Base-by-base conservation (phyloP, 1,284 basidiomycete species). In the Rhodotorula sp. region DNA sequence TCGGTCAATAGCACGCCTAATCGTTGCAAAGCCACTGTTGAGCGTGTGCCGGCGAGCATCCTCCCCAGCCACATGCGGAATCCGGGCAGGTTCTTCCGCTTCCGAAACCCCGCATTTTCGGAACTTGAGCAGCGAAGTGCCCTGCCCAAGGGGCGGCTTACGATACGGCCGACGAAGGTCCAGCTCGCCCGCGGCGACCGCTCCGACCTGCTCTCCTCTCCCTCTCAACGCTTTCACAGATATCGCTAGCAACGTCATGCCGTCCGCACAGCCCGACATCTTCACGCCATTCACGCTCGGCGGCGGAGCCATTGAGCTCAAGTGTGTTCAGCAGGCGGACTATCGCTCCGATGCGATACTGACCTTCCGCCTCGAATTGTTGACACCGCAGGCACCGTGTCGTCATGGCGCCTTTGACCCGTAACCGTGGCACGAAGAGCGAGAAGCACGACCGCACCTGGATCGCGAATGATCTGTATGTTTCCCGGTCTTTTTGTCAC, bases 401-500 rank as follows among this genome's bases (percentile, higher is more conserved):
- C 54, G 85, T 84, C 12, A 78, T 86, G 58, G 84, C 85, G 13
- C 86, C 86, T 7, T 76, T 86, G 63, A 86, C 86, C 7, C 78
- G 82, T 63, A 74, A 71, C 72, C 79, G 83, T 41, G 82, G 82
- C 0, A 41, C 52, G 55, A 53, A 27, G 45, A 67, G 54, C 60
- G 67, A 25, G 54, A 34, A 41, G n/a, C 12, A 41, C 14, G 56
- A 25, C 21, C 60, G 64, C 3, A 62, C 61, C 16, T 57, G 57
- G 54, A 55, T 58, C 1, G 54, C 56, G 13, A 59, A 62, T 19
- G 60, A 62, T 25, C 27, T 67, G 66, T 67, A 16, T 48, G 59
- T 45, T 17, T 7, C 44, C 9, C 57, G 73, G 80, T 10, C 83
- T 83, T 9, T 21, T 7, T 23, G 9, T 13, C 13, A 34, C 52